phyloP scores from a whole-genome alignment of 441 rosid genomes.

The Flueggea neowawraea region DNA sequence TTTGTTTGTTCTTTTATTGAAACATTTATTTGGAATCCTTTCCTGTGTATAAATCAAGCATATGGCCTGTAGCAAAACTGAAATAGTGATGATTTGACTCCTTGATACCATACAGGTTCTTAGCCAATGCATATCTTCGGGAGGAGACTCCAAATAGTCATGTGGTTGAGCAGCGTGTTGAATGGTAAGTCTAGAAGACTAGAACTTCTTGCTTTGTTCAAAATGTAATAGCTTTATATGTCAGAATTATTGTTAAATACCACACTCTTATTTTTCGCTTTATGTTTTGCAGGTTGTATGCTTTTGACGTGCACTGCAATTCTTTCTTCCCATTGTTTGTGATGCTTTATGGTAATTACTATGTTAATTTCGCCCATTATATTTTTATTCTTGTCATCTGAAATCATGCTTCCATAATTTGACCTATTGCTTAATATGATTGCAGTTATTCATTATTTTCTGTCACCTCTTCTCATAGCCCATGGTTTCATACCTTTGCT shows the following conservation, averaged over 20 bases:
- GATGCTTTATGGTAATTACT: constrained; percentile 76
- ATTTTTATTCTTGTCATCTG: constrained; percentile 1
- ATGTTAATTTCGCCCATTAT: constrained; percentile 3
- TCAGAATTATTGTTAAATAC: not conserved
- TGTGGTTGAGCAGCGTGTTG: constrained; percentile 95
- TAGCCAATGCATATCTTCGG: constrained; percentile 88
- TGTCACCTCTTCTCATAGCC: constrained; percentile 80
- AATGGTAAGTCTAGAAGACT: constrained; percentile 64
- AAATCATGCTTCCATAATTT: constrained; percentile 5
- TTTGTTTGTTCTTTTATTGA: not conserved
- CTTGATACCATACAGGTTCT: constrained; percentile 50
- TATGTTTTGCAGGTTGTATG: constrained; percentile 65
- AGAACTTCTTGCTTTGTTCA: constrained; percentile 8
- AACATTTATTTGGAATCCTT: not conserved
- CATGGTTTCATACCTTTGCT: constrained; percentile 83
- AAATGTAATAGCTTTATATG: not conserved
- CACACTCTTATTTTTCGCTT: not conserved
- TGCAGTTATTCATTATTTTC: constrained; percentile 86
- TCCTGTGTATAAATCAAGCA: not conserved
- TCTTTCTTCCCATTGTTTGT: constrained; percentile 99
- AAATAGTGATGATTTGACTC: constrained; percentile 8
- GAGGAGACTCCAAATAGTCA: constrained; percentile 97
- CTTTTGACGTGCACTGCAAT: constrained; percentile 99
- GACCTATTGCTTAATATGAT: constrained; percentile 17
- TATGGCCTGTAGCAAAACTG: not conserved